Conservation (phyloP, 352 stramenopile species). For the Stephanocyclus meneghinianus region DNA sequence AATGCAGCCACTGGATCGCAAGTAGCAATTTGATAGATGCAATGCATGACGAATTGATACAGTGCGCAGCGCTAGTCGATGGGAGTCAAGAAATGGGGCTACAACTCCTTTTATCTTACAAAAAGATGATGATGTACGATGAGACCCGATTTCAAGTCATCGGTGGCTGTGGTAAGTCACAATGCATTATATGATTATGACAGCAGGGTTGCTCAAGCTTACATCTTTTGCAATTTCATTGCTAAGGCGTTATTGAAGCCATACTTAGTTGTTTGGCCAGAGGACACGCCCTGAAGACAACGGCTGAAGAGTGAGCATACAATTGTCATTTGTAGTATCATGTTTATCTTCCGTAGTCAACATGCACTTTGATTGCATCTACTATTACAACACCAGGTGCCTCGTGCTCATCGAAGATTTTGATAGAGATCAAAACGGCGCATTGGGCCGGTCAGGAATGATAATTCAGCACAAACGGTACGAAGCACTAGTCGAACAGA, state of each 20-base stretch:
- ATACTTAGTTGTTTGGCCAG: constrained; percentile 36
- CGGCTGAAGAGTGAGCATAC: constrained; percentile 29
- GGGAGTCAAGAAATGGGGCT: constrained; percentile 77
- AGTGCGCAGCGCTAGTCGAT: constrained; percentile 13
- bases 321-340: neutral
- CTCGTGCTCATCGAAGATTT: constrained; percentile 72
- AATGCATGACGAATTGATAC: constrained; percentile 19
- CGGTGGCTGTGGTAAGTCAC: constrained; percentile 27
- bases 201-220: neutral
- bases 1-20: constrained; percentile 51
- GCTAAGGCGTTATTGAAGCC: constrained; percentile 20
- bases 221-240: neutral
- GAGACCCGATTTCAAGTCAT: constrained; percentile 47
- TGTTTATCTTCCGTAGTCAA: neutral
- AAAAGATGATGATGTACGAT: constrained; percentile 63
- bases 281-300: neutral
- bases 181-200: neutral
- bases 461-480: constrained; percentile 53
- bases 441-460: constrained; percentile 60
- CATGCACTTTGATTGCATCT: constrained; percentile 1
- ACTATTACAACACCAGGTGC: constrained; percentile 25
- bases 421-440: constrained; percentile 62
- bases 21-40: constrained; percentile 30
- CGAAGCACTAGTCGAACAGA: constrained; percentile 36
- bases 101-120: constrained; percentile 74